These are phyloP conservation scores for Megacollybia marginata DNA, from an alignment of 768 basidiomycete genomes.

Conservation along the genomic window DNA sequence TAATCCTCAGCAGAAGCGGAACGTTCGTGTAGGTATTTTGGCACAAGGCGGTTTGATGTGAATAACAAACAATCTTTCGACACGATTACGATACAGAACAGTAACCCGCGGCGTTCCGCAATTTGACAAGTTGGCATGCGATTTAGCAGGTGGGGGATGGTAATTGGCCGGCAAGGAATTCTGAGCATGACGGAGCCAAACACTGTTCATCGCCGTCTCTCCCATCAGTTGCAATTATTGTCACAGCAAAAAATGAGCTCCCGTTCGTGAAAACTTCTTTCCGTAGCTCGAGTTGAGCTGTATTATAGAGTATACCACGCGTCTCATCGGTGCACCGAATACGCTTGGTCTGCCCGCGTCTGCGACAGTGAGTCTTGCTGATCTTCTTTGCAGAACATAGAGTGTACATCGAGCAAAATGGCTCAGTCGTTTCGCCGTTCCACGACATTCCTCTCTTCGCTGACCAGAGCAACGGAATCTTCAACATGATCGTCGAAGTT, in stretches of 20 bases:
- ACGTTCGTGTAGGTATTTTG: no score
- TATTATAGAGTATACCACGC: constrained; percentile 56
- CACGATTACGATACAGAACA: no score
- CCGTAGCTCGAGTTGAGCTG: constrained; percentile 2
- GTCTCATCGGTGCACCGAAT: constrained; percentile 83
- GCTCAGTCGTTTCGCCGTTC: constrained; percentile 76
- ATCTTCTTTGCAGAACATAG: constrained; percentile 69
- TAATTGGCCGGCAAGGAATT: neutral
- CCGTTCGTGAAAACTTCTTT: constrained; percentile 32
- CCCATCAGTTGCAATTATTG: constrained; percentile 57
- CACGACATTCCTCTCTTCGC: constrained; percentile 99
- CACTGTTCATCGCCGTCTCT: constrained; percentile 41
- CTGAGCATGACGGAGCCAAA: constrained; percentile 21
- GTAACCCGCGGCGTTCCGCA: no score
- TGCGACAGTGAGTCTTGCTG: constrained; percentile 4
- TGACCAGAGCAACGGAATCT: constrained; percentile 87
- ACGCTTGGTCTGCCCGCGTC: constrained; percentile 67
- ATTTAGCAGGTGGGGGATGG: no score
- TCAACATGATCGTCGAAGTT: constrained; percentile 98
- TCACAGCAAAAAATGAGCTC: constrained; percentile 45
- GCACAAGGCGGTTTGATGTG: no score
- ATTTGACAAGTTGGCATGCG: no score
- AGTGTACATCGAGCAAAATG: constrained; percentile 88
- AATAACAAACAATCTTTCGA: no score
- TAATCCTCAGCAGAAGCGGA: constrained; percentile 18